Conservation (phyloP, 192 early-diverging fungal species). For the Funneliformis mosseae region DNA sequence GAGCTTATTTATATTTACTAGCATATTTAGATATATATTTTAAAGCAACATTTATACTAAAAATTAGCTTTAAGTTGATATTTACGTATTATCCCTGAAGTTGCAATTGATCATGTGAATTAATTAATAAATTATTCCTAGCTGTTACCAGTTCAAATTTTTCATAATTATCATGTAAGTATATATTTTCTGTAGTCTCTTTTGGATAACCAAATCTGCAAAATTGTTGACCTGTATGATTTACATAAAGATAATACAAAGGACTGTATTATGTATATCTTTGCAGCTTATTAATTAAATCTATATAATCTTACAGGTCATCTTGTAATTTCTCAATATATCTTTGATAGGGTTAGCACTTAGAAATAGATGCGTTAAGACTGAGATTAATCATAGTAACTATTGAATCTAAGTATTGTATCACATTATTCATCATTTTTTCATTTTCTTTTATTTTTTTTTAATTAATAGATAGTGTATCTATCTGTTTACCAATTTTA, state of each 20-base stretch:
- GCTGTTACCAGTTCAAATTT: background rate
- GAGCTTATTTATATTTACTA: background rate
- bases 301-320: constrained; percentile 16
- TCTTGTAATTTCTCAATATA: too few relatives aligned
- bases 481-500: too few relatives aligned
- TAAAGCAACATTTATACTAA: background rate
- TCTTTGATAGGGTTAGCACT: too few relatives aligned
- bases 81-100: background rate
- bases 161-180: background rate
- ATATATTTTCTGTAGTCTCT: background rate
- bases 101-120: constrained; percentile 4
- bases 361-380: too few relatives aligned
- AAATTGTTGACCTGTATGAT: background rate
- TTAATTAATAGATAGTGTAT: too few relatives aligned
- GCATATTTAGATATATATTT: background rate
- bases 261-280: background rate
- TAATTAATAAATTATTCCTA: background rate
- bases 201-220: constrained; percentile 15
- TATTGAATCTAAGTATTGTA: too few relatives aligned
- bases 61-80: constrained; percentile 1
- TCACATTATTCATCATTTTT: too few relatives aligned
- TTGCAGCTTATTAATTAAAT: constrained; percentile 8
- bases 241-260: background rate
- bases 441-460: too few relatives aligned
- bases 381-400: too few relatives aligned